A percentile compares a stretch with the other conserved stretches of the same genome.
These are phyloP conservation scores for Madurella fahalii DNA, from an alignment of 2,329 filamentous ascomycete genomes.

Conservation along the genomic window DNA sequence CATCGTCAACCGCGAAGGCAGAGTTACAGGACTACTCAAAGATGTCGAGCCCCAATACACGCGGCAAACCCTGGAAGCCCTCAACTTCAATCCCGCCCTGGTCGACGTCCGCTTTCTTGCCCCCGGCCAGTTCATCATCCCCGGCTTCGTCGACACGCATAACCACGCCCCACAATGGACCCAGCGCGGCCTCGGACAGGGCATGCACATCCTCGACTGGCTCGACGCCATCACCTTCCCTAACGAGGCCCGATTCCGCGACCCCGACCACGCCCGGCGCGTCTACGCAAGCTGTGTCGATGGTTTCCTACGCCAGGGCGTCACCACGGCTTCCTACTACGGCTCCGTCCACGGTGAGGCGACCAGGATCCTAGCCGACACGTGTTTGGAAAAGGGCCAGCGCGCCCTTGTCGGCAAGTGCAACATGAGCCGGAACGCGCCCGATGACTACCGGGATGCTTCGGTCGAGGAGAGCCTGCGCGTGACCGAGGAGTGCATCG, in stretches of 20 bases:
- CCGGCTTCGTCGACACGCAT: constrained; percentile 63
- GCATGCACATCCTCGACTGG: constrained; percentile 59
- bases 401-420: constrained; percentile 59
- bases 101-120: constrained; percentile 16
- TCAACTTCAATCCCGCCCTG: constrained; percentile 13
- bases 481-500: constrained; percentile 48
- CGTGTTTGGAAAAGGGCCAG: constrained; percentile 51
- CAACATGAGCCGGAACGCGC: constrained; percentile 57
- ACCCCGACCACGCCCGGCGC: constrained; percentile 47
- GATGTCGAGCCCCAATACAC: constrained; percentile 14
- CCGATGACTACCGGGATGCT: constrained; percentile 50
- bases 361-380: constrained; percentile 53
- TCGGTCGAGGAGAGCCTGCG: constrained; percentile 43
- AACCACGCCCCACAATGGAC: constrained; percentile 61
- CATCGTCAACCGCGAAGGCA: constrained; percentile 24
- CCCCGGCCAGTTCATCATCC: constrained; percentile 49
- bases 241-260: constrained; percentile 57
- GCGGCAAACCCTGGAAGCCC: constrained; percentile 3
- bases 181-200: constrained; percentile 45
- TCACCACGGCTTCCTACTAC: constrained; percentile 61
- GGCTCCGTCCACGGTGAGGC: constrained; percentile 52
- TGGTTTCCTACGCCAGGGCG: constrained; percentile 57
- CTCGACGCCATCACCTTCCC: constrained; percentile 61
- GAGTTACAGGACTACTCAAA: constrained; percentile 26
- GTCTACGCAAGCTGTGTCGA: constrained; percentile 51